Conservation (phyloP, 805 yeast genomes). For the Hanseniaspora guilliermondii region DNA sequence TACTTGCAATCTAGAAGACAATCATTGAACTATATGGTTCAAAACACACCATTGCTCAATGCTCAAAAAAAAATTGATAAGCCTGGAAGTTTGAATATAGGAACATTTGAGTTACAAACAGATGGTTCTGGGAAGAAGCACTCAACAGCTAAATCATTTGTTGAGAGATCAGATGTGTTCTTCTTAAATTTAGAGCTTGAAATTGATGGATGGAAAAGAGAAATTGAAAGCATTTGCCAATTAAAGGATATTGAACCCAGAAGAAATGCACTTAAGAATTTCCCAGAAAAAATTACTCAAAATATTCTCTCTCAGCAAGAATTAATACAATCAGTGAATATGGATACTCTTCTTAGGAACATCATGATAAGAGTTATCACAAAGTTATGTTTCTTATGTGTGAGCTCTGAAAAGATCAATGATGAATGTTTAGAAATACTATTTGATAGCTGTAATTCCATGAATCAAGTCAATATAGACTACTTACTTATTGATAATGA, state of each 20-base stretch:
- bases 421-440: constrained; percentile 37
- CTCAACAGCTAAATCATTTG: background rate
- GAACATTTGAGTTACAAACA: background rate
- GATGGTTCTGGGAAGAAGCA: background rate
- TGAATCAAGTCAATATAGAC: constrained; percentile 35
- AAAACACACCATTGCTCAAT: background rate
- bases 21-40: background rate
- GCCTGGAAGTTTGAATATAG: background rate
- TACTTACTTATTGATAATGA: constrained; percentile 51
- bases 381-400: constrained; percentile 57
- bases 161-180: constrained; percentile 12
- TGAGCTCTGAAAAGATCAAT: constrained; percentile 48
- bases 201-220: constrained; percentile 27
- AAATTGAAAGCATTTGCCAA: constrained; percentile 24
- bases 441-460: constrained; percentile 28
- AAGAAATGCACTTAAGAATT: constrained; percentile 18
- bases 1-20: background rate
- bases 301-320: constrained; percentile 14
- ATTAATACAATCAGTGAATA: constrained; percentile 18
- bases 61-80: background rate
- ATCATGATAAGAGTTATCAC: constrained; percentile 36
- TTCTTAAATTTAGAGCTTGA: constrained; percentile 20
- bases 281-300: constrained; percentile 19
- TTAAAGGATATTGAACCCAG: constrained; percentile 25
- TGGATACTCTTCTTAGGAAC: constrained; percentile 7